These are phyloP conservation scores for Nitzschia inconspicua DNA, from an alignment of 108 stramenopile genomes.

Conservation along the genomic window DNA sequence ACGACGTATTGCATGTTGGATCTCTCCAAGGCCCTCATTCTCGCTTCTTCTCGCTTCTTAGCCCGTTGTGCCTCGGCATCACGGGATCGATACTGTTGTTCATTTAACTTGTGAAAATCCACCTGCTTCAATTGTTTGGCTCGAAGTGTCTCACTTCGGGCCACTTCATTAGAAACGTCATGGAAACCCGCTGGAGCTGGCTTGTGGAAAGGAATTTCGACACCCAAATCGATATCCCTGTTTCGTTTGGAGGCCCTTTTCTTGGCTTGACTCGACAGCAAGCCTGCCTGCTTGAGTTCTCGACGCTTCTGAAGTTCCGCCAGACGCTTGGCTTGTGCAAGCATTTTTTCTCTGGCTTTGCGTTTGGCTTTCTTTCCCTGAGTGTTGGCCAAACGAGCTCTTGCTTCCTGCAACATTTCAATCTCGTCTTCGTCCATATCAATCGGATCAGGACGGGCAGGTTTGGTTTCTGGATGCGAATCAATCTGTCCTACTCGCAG, in stretches of 20 bases:
- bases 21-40: conserved; percentile 71
- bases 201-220: conserved; percentile 98
- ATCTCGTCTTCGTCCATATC: conserved; percentile 99
- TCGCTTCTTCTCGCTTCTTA: conserved; percentile 78
- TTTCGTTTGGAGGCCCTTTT: conserved; percentile 39
- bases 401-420: conserved; percentile 97
- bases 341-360: conserved; percentile 94
- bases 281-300: conserved; percentile 97
- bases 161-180: conserved; percentile 72
- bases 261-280: conserved; percentile 56
- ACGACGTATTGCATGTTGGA: conserved; percentile 91
- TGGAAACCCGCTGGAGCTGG: conserved; percentile 97
- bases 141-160: conserved; percentile 44
- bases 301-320: conserved; percentile 96
- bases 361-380: conserved; percentile 99
- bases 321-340: conserved; percentile 93
- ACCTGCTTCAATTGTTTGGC: conserved; percentile 69
- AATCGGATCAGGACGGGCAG: conserved; percentile 98
- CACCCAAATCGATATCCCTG: conserved; percentile 91
- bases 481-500: conserved; percentile 96
- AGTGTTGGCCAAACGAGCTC: conserved; percentile 98
- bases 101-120: conserved; percentile 75
- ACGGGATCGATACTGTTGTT: conserved; percentile 66
- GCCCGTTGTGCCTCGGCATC: conserved; percentile 76
- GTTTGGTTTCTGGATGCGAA: conserved; percentile 98